Conservation (phyloP, 2,329 filamentous ascomycete genomes). For the Penicillium sp. region DNA sequence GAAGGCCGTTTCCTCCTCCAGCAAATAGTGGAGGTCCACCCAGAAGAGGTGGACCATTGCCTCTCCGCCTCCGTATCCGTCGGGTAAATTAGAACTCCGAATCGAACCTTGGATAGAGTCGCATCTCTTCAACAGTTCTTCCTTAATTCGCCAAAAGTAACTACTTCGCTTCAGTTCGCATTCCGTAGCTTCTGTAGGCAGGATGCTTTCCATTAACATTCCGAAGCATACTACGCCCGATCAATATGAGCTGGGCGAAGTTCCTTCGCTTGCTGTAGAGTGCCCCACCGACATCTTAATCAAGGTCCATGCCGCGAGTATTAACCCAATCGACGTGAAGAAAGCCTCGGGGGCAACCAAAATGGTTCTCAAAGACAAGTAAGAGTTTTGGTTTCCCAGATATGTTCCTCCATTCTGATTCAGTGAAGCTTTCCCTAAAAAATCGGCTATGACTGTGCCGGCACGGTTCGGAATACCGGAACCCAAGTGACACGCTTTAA, state of each 20-base stretch:
- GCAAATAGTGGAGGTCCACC: no score
- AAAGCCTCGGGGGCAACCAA: conserved; percentile 43
- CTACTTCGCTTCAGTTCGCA: neutral
- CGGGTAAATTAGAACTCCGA: no score
- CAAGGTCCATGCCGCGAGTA: conserved; percentile 45
- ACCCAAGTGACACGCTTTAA: conserved; percentile 40
- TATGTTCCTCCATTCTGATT: neutral
- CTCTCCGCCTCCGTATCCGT: no score
- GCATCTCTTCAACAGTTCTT: no score
- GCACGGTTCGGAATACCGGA: conserved; percentile 42
- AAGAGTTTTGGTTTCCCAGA: conserved; percentile 6
- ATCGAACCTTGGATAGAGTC: no score
- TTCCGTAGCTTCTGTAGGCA: neutral
- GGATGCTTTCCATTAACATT: conserved; percentile 26
- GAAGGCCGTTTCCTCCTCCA: no score
- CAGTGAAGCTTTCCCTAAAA: conserved; percentile 44
- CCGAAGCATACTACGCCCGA: conserved; percentile 21
- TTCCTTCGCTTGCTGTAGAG: conserved; percentile 19
- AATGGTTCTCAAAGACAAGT: conserved; percentile 33
- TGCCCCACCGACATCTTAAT: conserved; percentile 26
- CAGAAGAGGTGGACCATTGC: no score
- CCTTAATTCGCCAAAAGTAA: no score
- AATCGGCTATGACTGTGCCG: conserved; percentile 49
- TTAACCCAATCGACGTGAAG: conserved; percentile 53
- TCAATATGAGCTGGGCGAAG: conserved; percentile 23